Evolutionary conservation across 2,329 filamentous ascomycete species (phyloP), one percentile per base, ranked within the genome.

Genomic region (Berkeleyomyces basicola): DNA sequence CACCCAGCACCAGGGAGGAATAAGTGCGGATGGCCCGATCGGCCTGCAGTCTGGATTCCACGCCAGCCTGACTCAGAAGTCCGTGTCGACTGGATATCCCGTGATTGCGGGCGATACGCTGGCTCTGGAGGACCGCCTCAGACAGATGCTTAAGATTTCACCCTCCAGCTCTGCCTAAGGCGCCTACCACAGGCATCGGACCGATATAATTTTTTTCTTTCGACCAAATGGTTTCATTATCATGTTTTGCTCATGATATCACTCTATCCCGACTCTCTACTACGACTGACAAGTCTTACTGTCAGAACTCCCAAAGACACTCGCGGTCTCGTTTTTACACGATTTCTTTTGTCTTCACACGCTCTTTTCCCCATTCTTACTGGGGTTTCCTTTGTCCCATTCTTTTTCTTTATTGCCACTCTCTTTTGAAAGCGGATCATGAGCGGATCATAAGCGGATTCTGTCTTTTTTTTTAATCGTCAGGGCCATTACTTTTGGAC

Each of bases 91-190:
- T 7, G 53, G 53, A 11, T 63, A 55, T 40, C 53, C 46, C 14
- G 46, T 16, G 6, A 14, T 47, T 43, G 5, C 31, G 7, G 43
- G 43, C 14, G 33, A 57, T 11, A 33, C 59, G 9, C 40, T 46
- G 23, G 49, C 61, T 58, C 23, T 65, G 14, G 63, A 65, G 44
- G 63, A 65, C 39, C 63, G 63, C 4, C 47, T 65, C 7, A 40
- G 47, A 23, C 57, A 65, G 23, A 60, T 65, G 44, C 60, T 65
- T 7, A 65, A 65, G 40, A 65, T 65, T 33, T 46, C 61, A 4
- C 59, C 59, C 7, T 61, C 51, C 10, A 46, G 57, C 46, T 62
- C 46, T 36, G 58, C 44, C 11, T 60, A 51, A 40, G 23, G 23
- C 23, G 23, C 23, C 23, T 23, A 23, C 23, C 23, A 23, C 23